phyloP scores from a whole-genome alignment of 345 rosid species.

The Streptanthus diversifolius region DNA sequence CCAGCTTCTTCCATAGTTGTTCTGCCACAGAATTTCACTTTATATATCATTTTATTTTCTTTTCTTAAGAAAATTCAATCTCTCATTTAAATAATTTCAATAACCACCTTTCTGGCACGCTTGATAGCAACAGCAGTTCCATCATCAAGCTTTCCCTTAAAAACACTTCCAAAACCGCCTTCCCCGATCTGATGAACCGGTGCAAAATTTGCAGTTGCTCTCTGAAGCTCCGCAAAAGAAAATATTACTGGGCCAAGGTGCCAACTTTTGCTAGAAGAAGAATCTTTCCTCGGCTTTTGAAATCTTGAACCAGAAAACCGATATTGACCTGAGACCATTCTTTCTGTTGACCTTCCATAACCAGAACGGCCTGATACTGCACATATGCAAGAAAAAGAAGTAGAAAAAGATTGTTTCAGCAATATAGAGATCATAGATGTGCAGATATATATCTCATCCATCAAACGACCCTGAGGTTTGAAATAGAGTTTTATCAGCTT shows the following conservation, averaged over 20 bases:
- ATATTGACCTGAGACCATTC: conserved; percentile 49
- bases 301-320: conserved; percentile 36
- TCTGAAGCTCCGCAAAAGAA: conserved; percentile 62
- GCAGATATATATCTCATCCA: neutral
- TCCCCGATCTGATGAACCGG: conserved; percentile 61
- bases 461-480: too few relatives aligned
- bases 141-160: conserved; percentile 73
- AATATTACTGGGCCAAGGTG: conserved; percentile 37
- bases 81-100: neutral
- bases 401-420: neutral
- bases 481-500: too few relatives aligned
- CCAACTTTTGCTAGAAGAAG: conserved; percentile 46
- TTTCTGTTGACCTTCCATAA: conserved; percentile 37
- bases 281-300: conserved; percentile 10
- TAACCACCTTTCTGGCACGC: conserved; percentile 73
- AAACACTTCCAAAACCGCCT: conserved; percentile 78
- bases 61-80: neutral
- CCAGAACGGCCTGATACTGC: conserved; percentile 46
- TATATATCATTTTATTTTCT: neutral
- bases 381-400: neutral
- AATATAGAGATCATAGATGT: neutral
- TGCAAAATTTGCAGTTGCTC: conserved; percentile 75
- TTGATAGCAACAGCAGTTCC: conserved; percentile 82
- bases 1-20: conserved; percentile 41
- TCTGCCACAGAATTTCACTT: conserved; percentile 43